phyloP scores from a whole-genome alignment of 2,329 filamentous ascomycete genomes.

The Colletotrichum abscissum region DNA sequence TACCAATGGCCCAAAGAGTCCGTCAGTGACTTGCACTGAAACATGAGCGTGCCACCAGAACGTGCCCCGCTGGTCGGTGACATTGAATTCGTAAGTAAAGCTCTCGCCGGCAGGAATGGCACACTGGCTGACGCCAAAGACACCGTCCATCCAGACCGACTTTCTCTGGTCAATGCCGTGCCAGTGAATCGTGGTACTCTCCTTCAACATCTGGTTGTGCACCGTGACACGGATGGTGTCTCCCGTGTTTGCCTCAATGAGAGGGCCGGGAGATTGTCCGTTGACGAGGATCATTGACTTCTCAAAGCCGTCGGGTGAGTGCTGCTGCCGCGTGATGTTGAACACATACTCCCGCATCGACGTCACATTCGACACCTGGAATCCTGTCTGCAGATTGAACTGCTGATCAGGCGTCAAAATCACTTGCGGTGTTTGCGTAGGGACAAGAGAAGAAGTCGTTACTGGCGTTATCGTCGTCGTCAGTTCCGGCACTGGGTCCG shows the following conservation, averaged over 20 bases:
- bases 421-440: slow-evolving; percentile 21
- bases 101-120: slow-evolving; percentile 65
- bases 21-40: slow-evolving; percentile 30
- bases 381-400: slow-evolving; percentile 24
- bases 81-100: slow-evolving; percentile 68
- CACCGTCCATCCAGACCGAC: slow-evolving; percentile 74
- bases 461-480: slow-evolving; percentile 1
- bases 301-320: slow-evolving; percentile 67
- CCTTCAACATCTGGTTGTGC: slow-evolving; percentile 49
- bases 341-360: slow-evolving; percentile 63
- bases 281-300: slow-evolving; percentile 70
- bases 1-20: slow-evolving; percentile 36
- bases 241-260: slow-evolving; percentile 61
- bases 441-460: slow-evolving; percentile 1
- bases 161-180: slow-evolving; percentile 75
- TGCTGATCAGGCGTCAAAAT: slow-evolving; percentile 24
- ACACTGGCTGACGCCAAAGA: slow-evolving; percentile 70
- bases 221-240: slow-evolving; percentile 55
- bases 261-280: slow-evolving; percentile 74
- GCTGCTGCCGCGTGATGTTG: slow-evolving; percentile 59
- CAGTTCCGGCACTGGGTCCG: slow-evolving; percentile 1
- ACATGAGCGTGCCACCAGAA: slow-evolving; percentile 73
- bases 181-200: slow-evolving; percentile 71
- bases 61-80: slow-evolving; percentile 67
- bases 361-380: slow-evolving; percentile 12